Base-by-base conservation (phyloP, 2,329 filamentous ascomycete species). In the Fusarium irregulare region DNA sequence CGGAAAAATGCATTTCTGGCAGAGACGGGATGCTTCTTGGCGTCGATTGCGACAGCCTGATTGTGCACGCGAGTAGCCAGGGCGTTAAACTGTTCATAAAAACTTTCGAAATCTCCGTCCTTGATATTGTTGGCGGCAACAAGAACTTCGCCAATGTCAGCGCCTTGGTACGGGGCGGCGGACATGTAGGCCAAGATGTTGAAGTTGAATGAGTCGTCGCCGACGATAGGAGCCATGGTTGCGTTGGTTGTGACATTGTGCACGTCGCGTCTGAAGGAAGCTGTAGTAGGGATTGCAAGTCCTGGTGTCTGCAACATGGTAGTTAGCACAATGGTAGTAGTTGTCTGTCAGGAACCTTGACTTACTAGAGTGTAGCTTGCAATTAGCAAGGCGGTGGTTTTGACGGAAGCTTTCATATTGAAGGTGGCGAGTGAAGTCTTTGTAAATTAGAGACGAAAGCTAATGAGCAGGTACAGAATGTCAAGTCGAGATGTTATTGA, bases 131-230 rank as follows among this genome's bases (percentile, higher is more conserved):
- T 70, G 6, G 76, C 76, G 2, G 73, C 73, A 16, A 71, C 72
- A 6, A 83, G 72, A 1, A 82, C 73, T 18, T 81, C 77, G 25
- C 74, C 76, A 0, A 79, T 72, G 25, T 79, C 76, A 11, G 62
- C 47, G 5, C 62, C 62, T 21, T 64, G 51, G 7, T 64, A 64
- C 0, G 62, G 51, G 16, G 62, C 51, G 11, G 16, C 14, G 4
- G 50, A 30, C 30, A 59, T 46, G 7, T 49, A 47, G 0, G 1
- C 23, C 32, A 64, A 11, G 13, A 64, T 40, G n/a, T 64, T 59
- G 32, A 50, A 64, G 60, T 64, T 64, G 32, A 64, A 59, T 1
- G 56, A 58, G 6, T 64, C 60, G n/a, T 47, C 32, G 6, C 55
- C 51, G 6, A 62, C 21, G 9, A 64, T 64, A 1, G 61, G 23